These are phyloP conservation scores for Quaeritorhiza haematococci DNA, from an alignment of 371 early-diverging fungal genomes.

Conservation along the genomic window DNA sequence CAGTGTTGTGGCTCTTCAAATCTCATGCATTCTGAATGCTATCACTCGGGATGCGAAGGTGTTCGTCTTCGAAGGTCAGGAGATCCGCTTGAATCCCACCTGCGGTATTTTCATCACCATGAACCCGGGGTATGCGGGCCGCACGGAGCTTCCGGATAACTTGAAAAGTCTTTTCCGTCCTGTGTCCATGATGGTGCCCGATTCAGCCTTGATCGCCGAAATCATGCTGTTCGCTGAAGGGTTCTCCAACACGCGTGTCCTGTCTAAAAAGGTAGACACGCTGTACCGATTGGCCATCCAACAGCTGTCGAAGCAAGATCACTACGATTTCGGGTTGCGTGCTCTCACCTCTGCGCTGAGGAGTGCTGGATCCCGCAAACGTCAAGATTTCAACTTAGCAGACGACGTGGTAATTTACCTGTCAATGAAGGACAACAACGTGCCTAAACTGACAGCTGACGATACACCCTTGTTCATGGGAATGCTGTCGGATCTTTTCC, in stretches of 20 bases:
- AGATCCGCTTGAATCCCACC: conserved; percentile 37
- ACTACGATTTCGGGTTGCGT: conserved; percentile 55
- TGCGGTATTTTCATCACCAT: conserved; percentile 58
- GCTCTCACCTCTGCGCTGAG: conserved; percentile 45
- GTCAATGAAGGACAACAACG: conserved; percentile 44
- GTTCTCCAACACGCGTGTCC: conserved; percentile 44
- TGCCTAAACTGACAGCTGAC: conserved; percentile 49
- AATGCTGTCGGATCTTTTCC: conserved; percentile 50
- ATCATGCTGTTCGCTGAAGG: conserved; percentile 58
- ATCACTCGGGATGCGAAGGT: conserved; percentile 33
- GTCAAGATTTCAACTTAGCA: conserved; percentile 29
- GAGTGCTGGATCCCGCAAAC: conserved; percentile 39
- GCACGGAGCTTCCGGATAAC: conserved; percentile 55
- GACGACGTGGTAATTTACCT: conserved; percentile 44
- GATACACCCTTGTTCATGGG: conserved; percentile 48
- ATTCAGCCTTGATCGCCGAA: conserved; percentile 52
- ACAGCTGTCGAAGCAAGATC: conserved; percentile 54
- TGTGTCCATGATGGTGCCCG: conserved; percentile 55
- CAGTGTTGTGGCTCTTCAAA: conserved; percentile 47
- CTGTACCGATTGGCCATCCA: conserved; percentile 46
- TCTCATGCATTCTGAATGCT: conserved; percentile 42
- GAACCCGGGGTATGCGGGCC: conserved; percentile 61
- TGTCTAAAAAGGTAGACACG: conserved; percentile 52
- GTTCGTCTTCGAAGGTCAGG: conserved; percentile 52
- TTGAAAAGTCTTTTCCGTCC: conserved; percentile 52